Base-by-base conservation (phyloP, 176 grass and related monocot genomes). In the Alloteropsis semialata region DNA sequence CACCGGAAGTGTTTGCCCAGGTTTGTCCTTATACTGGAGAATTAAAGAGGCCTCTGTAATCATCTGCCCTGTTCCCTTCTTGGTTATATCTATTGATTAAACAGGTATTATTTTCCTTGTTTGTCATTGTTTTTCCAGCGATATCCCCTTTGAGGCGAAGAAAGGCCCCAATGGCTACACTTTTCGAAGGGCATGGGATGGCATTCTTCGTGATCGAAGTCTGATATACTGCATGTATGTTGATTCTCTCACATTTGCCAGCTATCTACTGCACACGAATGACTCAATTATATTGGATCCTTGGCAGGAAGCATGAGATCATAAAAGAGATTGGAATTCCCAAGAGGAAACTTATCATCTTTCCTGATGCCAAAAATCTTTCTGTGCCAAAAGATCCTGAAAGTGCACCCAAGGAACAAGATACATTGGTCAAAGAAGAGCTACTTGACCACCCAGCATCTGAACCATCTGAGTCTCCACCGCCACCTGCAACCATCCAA, bases 161-260 rank as follows among this genome's bases (percentile, higher is more conserved):
- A 21, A 79, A 65, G 43, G 43, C 16, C 58, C 18, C 19, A 37
- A 65, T 37, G 42, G 76, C 14, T 65, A 14, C 18, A 65, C 36
- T 30, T 36, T 81, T 10, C 81, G 77, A 82, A 95, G 96, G 84
- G 92, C 92, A 29, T 98, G 96, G 96, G 76, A 86, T 30, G 70
- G 65, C 32, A 70, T 94, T 80, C 86, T 93, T 70, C 88, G 62
- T 68, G 33, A 82, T 72, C 60, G 64, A 50, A 89, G 91, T 85
- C 73, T 95, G 65, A 95, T 98, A 75, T 98, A 91, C 64, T 98
- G 92, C 86, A 79, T 64, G 96, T 98, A 76, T 63, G 92, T 83
- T 56, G 51, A 81, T 6, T 84, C 46, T 19, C 16, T 12, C 69
- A 71, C 65, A 38, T 76, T 59, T 50, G 22, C 57, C 17, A 59